Percentiles rank a stretch among this genome's conserved stretches.
phyloP scores from a whole-genome alignment of 2,329 filamentous ascomycete genomes.

The Apiospora kogelbergensis region DNA sequence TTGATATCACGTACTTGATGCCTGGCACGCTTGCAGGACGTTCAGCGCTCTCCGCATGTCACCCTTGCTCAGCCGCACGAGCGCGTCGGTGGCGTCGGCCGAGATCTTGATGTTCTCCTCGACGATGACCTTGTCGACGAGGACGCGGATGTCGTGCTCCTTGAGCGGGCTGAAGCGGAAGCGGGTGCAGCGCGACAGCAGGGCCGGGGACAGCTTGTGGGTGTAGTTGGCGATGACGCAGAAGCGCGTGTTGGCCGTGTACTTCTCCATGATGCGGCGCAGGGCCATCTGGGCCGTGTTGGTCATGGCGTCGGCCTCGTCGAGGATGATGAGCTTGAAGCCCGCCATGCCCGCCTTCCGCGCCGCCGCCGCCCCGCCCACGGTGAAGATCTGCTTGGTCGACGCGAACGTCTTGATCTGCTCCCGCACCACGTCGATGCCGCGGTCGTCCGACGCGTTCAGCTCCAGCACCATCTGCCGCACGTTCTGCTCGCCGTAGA shows the following conservation, averaged over 20 bases:
- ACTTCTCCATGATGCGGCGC: constrained; percentile 97
- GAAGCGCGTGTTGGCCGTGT: constrained; percentile 95
- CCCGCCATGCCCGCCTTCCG: constrained; percentile 58
- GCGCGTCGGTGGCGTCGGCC: constrained; percentile 74
- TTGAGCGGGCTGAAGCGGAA: constrained; percentile 95
- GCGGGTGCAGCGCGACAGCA: constrained; percentile 89
- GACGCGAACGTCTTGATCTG: constrained; percentile 99
- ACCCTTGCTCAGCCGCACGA: constrained; percentile 86
- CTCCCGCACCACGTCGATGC: constrained; percentile 96
- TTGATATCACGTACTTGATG: constrained; percentile 75
- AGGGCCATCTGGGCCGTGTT: constrained; percentile 97
- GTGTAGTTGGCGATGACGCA: constrained; percentile 99
- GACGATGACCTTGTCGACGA: constrained; percentile 87
- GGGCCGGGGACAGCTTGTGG: constrained; percentile 91
- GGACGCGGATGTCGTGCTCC: constrained; percentile 76
- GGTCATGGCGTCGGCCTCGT: constrained; percentile 99
- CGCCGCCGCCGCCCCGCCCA: constrained; percentile 58
- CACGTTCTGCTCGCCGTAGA: constrained; percentile 91
- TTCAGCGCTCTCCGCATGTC: constrained; percentile 96
- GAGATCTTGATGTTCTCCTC: constrained; percentile 86
- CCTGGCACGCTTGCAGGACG: constrained; percentile 94
- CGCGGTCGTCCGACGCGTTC: constrained; percentile 94
- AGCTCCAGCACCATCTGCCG: constrained; percentile 98
- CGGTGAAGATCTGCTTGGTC: constrained; percentile 92
- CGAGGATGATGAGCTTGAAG: constrained; percentile 95